Conservation (phyloP, 2,329 filamentous ascomycete genomes). For the Penicillium sp. region DNA sequence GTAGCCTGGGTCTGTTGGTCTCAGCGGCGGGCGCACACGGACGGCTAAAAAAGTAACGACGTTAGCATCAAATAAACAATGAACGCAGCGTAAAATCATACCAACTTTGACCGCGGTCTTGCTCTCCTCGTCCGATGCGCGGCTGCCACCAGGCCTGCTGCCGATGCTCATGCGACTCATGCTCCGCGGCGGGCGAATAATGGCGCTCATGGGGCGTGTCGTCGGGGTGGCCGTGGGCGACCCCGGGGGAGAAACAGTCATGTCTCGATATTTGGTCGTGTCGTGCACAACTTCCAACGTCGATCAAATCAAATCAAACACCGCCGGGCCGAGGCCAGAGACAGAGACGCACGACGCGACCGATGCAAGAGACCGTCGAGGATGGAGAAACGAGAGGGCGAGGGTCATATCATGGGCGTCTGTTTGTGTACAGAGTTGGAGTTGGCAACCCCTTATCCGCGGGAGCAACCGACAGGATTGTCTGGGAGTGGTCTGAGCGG, state of each 20-base stretch:
- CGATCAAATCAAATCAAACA: slow-evolving; percentile 9
- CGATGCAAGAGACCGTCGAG: not conserved
- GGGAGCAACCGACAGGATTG: not conserved
- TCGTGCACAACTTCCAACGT: no score
- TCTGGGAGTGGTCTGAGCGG: no score
- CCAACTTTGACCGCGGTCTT: slow-evolving; percentile 95
- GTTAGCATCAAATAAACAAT: not conserved
- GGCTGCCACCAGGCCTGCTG: slow-evolving; percentile 71
- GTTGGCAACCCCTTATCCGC: slow-evolving; percentile 3
- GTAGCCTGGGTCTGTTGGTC: slow-evolving; percentile 80
- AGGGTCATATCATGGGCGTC: not conserved
- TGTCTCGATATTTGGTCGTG: no score
- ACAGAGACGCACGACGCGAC: not conserved
- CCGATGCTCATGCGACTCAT: slow-evolving; percentile 79
- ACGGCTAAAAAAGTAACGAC: slow-evolving; percentile 61
- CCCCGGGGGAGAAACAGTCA: slow-evolving; percentile 67
- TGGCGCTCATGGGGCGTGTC: slow-evolving; percentile 73
- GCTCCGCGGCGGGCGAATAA: slow-evolving; percentile 73
- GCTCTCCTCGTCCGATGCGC: slow-evolving; percentile 82
- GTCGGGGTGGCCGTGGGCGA: slow-evolving; percentile 53
- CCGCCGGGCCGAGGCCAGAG: slow-evolving; percentile 12
- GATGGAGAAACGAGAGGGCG: not conserved
- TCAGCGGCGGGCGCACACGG: slow-evolving; percentile 82
- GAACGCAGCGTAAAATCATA: slow-evolving; percentile 55
- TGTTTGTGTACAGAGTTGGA: no score